These are phyloP conservation scores for Chlorella sp. DNA, from an alignment of 139 green algal genomes.

Conservation along the genomic window DNA sequence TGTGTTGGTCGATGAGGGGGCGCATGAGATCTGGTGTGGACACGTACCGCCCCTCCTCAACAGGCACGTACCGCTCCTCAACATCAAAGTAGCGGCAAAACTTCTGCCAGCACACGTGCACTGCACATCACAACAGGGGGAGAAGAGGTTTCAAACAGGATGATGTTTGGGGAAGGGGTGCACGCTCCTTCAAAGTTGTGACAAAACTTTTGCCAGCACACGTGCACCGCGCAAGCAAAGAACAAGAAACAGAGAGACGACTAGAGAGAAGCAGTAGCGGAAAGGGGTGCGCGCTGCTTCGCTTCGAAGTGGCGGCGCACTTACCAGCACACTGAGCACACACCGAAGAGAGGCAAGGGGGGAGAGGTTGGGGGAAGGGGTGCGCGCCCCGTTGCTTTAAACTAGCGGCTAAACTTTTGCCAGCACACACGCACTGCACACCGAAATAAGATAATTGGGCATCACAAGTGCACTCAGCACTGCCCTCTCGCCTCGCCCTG, in stretches of 20 bases:
- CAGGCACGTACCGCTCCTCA: slow-evolving; percentile 53
- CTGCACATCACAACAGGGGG: background rate
- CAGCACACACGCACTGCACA: too few species aligned
- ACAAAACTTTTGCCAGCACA: too few species aligned
- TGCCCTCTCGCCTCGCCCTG: too few species aligned
- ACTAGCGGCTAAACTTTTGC: too few species aligned
- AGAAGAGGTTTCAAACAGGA: background rate
- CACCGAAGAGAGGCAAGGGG: background rate
- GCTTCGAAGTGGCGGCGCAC: slow-evolving; percentile 78
- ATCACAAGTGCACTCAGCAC: too few species aligned
- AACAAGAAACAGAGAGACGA: too few species aligned
- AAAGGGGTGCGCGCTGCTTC: too few species aligned
- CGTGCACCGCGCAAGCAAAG: too few species aligned
- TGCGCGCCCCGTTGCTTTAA: background rate
- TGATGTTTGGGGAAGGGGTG: background rate
- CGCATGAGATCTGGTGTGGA: slow-evolving; percentile 45
- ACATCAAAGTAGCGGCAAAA: slow-evolving; percentile 78
- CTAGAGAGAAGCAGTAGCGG: too few species aligned
- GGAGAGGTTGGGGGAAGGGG: background rate
- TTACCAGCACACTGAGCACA: slow-evolving; percentile 64
- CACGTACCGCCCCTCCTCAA: slow-evolving; percentile 45
- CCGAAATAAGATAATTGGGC: too few species aligned
- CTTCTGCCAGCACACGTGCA: slow-evolving; percentile 70
- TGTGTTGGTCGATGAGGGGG: slow-evolving; percentile 70
- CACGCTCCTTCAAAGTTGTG: background rate